phyloP scores from a whole-genome alignment of 2,329 filamentous ascomycete genomes.

The Apiospora saccharicola region DNA sequence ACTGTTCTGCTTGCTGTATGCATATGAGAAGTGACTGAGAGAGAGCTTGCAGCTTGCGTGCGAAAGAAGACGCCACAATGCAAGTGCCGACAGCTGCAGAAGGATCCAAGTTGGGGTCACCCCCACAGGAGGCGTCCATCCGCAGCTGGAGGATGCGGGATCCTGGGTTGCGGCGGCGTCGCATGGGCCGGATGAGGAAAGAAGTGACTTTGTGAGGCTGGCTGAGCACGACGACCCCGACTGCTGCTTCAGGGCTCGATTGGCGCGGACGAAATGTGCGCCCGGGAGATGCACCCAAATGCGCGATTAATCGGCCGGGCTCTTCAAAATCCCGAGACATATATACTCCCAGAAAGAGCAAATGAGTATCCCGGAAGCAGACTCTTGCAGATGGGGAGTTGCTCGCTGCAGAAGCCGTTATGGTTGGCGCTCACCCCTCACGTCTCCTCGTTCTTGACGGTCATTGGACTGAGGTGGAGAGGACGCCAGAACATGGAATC shows the following conservation, averaged over 20 bases:
- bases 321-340: not conserved
- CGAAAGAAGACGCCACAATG: no score
- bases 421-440: not conserved
- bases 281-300: not conserved
- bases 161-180: not conserved
- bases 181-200: not conserved
- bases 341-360: not conserved
- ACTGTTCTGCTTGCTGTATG: not conserved
- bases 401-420: not conserved
- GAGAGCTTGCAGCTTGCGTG: no score
- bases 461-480: not conserved
- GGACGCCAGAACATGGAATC: not conserved
- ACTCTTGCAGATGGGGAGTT: not conserved
- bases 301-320: not conserved
- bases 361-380: not conserved
- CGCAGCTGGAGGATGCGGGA: not conserved
- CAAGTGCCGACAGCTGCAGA: not conserved
- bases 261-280: not conserved
- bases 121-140: not conserved
- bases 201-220: not conserved
- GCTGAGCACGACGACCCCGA: not conserved
- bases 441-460: not conserved
- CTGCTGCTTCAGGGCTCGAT: not conserved
- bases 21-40: not conserved
- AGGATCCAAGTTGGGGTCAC: not conserved